Percentiles rank a stretch among this genome's conserved stretches.
These are phyloP conservation scores for Microcera coccophila DNA, from an alignment of 2,329 filamentous ascomycete genomes.

Conservation along the genomic window DNA sequence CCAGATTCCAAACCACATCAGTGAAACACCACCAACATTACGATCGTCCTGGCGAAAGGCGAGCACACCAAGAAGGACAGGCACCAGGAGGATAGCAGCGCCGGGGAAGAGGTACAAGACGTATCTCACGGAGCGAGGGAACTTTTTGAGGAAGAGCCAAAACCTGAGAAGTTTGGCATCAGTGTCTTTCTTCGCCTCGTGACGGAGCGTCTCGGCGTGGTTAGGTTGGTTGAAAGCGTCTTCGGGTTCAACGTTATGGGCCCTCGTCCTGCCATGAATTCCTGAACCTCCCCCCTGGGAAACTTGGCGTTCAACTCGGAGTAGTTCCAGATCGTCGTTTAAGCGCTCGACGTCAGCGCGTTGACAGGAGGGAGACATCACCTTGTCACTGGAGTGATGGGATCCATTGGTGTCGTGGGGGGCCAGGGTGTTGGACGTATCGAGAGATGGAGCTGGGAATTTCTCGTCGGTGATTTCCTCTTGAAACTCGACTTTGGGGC, in stretches of 20 bases:
- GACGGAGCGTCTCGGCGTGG: constrained; percentile 21
- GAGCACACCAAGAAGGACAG: constrained; percentile 42
- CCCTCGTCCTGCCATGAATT: constrained; percentile 26
- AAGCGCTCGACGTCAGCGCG: constrained; percentile 38
- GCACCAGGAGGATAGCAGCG: constrained; percentile 43
- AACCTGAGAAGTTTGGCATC: constrained; percentile 38
- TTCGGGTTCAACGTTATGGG: constrained; percentile 37
- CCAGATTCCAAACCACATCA: constrained; percentile 95
- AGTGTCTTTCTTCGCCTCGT: constrained; percentile 29
- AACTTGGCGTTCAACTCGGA: constrained; percentile 45
- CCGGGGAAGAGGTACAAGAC: constrained; percentile 46
- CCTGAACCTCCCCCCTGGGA: constrained; percentile 40
- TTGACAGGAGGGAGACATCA: constrained; percentile 24
- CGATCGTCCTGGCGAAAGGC: constrained; percentile 36
- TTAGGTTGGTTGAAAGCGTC: constrained; percentile 44
- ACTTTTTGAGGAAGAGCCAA: constrained; percentile 45
- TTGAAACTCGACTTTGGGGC: not conserved
- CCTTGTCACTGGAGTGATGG: constrained; percentile 5
- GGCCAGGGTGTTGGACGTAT: constrained; percentile 30
- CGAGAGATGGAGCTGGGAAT: constrained; percentile 24
- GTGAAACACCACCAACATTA: constrained; percentile 62
- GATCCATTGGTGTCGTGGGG: constrained; percentile 21
- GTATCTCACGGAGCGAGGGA: constrained; percentile 49
- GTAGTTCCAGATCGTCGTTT: constrained; percentile 47
- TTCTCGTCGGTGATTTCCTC: constrained; percentile 23